phyloP scores from a whole-genome alignment of 2,329 filamentous ascomycete species.

The Beauveria sp. region DNA sequence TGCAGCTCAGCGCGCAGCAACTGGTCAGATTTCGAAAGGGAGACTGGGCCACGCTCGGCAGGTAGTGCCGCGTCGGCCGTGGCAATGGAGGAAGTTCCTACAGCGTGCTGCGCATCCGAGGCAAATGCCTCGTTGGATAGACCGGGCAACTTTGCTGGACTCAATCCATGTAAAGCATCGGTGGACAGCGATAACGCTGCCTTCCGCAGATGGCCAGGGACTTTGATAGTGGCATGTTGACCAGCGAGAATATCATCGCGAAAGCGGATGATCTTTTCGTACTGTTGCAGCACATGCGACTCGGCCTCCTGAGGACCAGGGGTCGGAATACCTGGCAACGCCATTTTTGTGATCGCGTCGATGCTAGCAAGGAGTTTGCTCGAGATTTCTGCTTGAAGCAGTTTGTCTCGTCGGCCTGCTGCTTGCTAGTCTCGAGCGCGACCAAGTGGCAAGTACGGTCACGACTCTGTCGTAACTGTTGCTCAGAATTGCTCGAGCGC shows the following conservation, averaged over 20 bases:
- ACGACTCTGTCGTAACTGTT: not conserved
- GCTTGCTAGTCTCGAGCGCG: not conserved
- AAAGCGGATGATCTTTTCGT: slow-evolving; percentile 73
- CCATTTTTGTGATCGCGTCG: slow-evolving; percentile 17
- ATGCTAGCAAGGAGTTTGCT: not conserved
- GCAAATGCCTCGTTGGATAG: slow-evolving; percentile 29
- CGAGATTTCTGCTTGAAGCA: not conserved
- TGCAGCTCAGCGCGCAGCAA: slow-evolving; percentile 75
- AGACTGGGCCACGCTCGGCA: slow-evolving; percentile 53
- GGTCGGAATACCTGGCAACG: slow-evolving; percentile 18
- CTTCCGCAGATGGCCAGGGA: slow-evolving; percentile 25
- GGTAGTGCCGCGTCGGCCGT: not conserved
- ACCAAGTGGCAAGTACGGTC: not conserved
- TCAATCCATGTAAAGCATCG: not conserved
- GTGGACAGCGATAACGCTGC: not conserved
- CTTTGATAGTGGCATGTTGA: slow-evolving; percentile 57
- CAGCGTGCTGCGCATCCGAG: slow-evolving; percentile 27
- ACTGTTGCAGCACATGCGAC: slow-evolving; percentile 56
- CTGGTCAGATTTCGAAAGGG: slow-evolving; percentile 80
- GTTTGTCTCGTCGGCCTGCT: not conserved
- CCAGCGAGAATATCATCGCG: slow-evolving; percentile 76
- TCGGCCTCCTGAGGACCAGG: slow-evolving; percentile 35
- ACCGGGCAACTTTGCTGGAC: slow-evolving; percentile 5
- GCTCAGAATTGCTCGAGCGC: not conserved
- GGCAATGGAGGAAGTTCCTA: not conserved